A percentile compares a stretch with the other conserved stretches of the same genome.
Conservation (phyloP, 805 yeast species). For the Candida palmyrensis region DNA sequence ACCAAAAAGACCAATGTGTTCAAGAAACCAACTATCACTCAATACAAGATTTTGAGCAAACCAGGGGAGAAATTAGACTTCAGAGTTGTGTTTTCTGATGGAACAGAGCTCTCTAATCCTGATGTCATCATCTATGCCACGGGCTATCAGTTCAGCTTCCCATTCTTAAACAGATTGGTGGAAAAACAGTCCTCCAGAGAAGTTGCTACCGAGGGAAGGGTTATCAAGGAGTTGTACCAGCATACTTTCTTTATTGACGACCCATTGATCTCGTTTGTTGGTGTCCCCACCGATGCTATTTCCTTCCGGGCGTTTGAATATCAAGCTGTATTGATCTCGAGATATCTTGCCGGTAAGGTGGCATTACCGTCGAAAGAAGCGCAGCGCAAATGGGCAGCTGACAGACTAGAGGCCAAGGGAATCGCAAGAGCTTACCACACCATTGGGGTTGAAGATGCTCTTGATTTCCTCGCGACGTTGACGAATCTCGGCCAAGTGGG, state of each 20-base stretch:
- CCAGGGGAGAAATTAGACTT: slow-evolving; percentile 20
- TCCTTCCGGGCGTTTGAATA: slow-evolving; percentile 58
- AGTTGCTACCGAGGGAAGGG: slow-evolving; percentile 18
- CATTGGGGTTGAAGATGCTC: slow-evolving; percentile 22
- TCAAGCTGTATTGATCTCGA: slow-evolving; percentile 62
- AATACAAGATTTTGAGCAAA: slow-evolving; percentile 9
- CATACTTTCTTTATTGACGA: slow-evolving; percentile 55
- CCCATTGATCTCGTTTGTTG: slow-evolving; percentile 61
- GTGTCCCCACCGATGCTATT: slow-evolving; percentile 55
- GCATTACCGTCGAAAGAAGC: slow-evolving; percentile 41
- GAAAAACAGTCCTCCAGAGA: slow-evolving; percentile 36
- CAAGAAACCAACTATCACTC: slow-evolving; percentile 20
- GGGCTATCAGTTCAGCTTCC: slow-evolving; percentile 65
- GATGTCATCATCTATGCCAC: slow-evolving; percentile 67
- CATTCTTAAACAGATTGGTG: slow-evolving; percentile 41
- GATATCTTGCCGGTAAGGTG: slow-evolving; percentile 56
- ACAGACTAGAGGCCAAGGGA: slow-evolving; percentile 40
- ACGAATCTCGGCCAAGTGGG: slow-evolving; percentile 15
- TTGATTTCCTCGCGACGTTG: slow-evolving; percentile 14
- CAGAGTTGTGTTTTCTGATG: slow-evolving; percentile 44
- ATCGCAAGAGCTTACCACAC: slow-evolving; percentile 38
- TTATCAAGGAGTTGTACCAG: slow-evolving; percentile 45
- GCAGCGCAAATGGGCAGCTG: slow-evolving; percentile 41
- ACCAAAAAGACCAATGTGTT: slow-evolving; percentile 12
- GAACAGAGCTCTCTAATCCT: slow-evolving; percentile 38